Percentiles rank a stretch among this genome's conserved stretches.
Evolutionary conservation across 2,329 filamentous ascomycete genomes (phyloP).

Genomic region (Microthyrium microscopicum): DNA sequence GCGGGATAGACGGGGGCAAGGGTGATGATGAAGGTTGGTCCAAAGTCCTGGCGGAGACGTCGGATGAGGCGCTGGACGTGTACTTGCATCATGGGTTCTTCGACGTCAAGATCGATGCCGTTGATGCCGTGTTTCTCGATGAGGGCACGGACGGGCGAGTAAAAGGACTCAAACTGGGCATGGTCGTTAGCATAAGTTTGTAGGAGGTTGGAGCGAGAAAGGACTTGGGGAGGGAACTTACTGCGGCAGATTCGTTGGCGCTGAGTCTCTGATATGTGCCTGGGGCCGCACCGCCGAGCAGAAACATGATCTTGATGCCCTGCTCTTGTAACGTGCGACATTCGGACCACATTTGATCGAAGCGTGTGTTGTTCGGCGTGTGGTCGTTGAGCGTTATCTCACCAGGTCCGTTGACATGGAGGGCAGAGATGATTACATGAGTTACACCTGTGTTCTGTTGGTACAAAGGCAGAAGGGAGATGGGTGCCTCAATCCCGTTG

Average conservation of each 20-base stretch:
- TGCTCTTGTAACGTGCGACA: constrained; percentile 51
- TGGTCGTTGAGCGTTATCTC: constrained; percentile 68
- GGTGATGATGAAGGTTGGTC: constrained; percentile 55
- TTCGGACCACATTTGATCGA: constrained; percentile 63
- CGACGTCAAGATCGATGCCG: constrained; percentile 29
- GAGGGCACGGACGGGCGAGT: constrained; percentile 48
- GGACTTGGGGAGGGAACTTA: not conserved
- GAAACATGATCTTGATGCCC: constrained; percentile 66
- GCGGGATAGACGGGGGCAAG: constrained; percentile 70
- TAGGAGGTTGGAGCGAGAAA: not conserved
- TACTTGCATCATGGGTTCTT: constrained; percentile 54
- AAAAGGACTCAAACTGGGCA: constrained; percentile 57
- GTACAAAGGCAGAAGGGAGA: constrained; percentile 46
- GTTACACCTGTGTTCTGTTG: constrained; percentile 47
- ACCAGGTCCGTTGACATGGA: constrained; percentile 61
- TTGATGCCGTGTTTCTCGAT: constrained; percentile 36
- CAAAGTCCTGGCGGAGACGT: constrained; percentile 44
- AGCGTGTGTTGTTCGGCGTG: constrained; percentile 48
- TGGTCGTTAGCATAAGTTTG: too few relatives aligned
- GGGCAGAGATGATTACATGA: constrained; percentile 72
- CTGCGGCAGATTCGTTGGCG: not conserved
- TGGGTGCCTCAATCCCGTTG: constrained; percentile 34
- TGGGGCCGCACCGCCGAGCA: constrained; percentile 72
- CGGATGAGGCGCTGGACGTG: constrained; percentile 39
- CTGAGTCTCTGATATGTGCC: constrained; percentile 48